Percentiles rank a stretch among this genome's conserved stretches.
These are phyloP conservation scores for Aspergillus nidulans DNA, from an alignment of 495 filamentous ascomycete species.

Conservation along the genomic window DNA sequence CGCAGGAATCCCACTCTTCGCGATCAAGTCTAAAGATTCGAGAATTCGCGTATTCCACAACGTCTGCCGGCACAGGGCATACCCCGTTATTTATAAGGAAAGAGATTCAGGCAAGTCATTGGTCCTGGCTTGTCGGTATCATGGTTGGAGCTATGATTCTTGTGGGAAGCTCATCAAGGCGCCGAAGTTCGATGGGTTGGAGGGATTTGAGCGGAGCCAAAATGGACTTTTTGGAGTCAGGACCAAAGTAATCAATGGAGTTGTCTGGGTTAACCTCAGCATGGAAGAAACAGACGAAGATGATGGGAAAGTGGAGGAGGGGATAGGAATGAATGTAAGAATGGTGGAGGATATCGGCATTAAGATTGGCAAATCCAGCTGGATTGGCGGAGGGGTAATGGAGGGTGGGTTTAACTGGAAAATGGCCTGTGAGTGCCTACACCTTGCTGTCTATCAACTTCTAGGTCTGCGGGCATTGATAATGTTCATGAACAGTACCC, in stretches of 20 bases:
- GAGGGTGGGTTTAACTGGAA: conserved; percentile 48
- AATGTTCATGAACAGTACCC: background rate
- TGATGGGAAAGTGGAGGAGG: background rate
- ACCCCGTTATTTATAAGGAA: conserved; percentile 49
- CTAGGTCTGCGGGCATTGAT: background rate
- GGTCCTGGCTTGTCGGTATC: conserved; percentile 55
- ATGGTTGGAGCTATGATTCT: conserved; percentile 59
- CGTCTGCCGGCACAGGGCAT: conserved; percentile 56
- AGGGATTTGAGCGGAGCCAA: conserved; percentile 50
- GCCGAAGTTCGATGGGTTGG: conserved; percentile 51
- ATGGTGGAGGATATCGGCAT: background rate
- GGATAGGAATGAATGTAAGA: conserved; percentile 22
- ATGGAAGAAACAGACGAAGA: background rate
- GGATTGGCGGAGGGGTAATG: conserved; percentile 33
- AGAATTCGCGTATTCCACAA: conserved; percentile 56
- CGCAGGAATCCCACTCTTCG: conserved; percentile 46
- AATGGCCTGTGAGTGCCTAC: conserved; percentile 20
- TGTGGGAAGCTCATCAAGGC: conserved; percentile 55
- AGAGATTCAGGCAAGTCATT: conserved; percentile 42
- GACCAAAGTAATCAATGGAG: conserved; percentile 7
- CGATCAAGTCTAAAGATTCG: conserved; percentile 44
- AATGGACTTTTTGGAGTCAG: conserved; percentile 50
- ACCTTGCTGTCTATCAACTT: background rate
- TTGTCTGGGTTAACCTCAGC: conserved; percentile 41
- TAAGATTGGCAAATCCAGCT: conserved; percentile 13